Base-by-base conservation (phyloP, 257 asterid genomes). In the Petunia axillaris region DNA sequence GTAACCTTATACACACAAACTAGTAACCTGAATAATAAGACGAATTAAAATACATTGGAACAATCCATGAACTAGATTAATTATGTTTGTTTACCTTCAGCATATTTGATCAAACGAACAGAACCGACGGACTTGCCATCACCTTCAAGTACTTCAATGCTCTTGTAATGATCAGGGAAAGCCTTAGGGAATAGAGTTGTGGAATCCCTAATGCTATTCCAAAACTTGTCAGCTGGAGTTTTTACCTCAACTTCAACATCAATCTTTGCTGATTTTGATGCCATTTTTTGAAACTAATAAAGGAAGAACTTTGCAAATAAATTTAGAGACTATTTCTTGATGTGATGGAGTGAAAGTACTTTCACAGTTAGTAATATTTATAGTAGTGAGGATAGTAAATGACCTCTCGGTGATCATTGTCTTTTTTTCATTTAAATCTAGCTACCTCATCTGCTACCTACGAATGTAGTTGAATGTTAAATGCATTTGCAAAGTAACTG, bases 71-170 rank as follows among this genome's bases (percentile, higher is more conserved):
- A 66, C 14, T 60, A 2, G 64, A 10, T 16, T n/a, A 25, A 0
- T 59, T 7, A 9, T 1, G 2, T 2, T 2, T 35, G 3, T 50
- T 63, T 87, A 93, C 97, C 97, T 66, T 86, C 89, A 14, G 85
- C 81, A 81, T 84, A 93, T 41, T 79, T 89, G 41, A 94, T 75
- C 78, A 93, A 64, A 46, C 94, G 97, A 77, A 94, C 81, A 1
- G 96, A 86, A 81, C 91, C 96, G 10, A 77, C 90, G 1, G 97
- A 87, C 60, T 87, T 85, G 3, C 97, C 97, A 52, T 94, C 97
- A 5, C 98, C 98, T 86, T 91, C 95, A n/a, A 91, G 67, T n/a
- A 91, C 85, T 55, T 94, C 81, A 54, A 94, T 90, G 86, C 90
- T 87, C 77, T 89, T 78, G 83, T 87, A 93, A 46, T 87, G 89